Evolutionary conservation across 2,329 filamentous ascomycete genomes (phyloP), one percentile per base, ranked within the genome.

Genomic region (Diaporthe aspalathi): DNA sequence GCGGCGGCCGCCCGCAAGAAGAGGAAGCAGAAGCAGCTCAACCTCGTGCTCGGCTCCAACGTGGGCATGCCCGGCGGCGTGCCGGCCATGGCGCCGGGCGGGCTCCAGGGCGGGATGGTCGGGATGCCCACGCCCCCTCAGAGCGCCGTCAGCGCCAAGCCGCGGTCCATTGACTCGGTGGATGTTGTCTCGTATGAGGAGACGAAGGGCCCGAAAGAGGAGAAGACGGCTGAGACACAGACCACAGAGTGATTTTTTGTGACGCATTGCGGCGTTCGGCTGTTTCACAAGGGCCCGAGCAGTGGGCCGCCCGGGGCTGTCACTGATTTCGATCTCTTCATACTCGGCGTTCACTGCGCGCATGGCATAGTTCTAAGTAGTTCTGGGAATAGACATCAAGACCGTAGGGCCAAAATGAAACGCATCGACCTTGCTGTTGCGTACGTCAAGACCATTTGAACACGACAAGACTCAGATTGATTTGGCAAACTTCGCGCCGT

Each of bases 1-100:
- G 69, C 62, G 1, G 70, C 70, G 1, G 47, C 40, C 29, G 62
- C 60, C 12, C 68, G 47, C 49, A 76, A 77, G 54, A 49, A 68
- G 27, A 73, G 70, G 70, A 76, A 74, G 70, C 75, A 75, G 73
- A 75, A 73, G 70, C 68, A 56, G 60, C 50, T 70, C n/a, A 56
- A 47, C 17, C 50, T 70, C 29, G 27, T 70, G 16, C 16, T 70
- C 3, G 38, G 49, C 1, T 22, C 60, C 11, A 49, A 57, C 29
- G 22, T 63, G 43, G 27, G 43, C 12, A 22, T 65, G 29, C 29
- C 29, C 7, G 60, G 29, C 9, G 45, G 29, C 29, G 27, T 65
- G 29, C 43, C 60, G 1, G 50, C 35, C 9, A 27, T 65, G 29
- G 43, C 60, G 8, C 3, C 24, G 14, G 50, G 50, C 2, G 60